phyloP scores from a whole-genome alignment of 495 filamentous ascomycete species.

The Hyaloscypha finlandica region DNA sequence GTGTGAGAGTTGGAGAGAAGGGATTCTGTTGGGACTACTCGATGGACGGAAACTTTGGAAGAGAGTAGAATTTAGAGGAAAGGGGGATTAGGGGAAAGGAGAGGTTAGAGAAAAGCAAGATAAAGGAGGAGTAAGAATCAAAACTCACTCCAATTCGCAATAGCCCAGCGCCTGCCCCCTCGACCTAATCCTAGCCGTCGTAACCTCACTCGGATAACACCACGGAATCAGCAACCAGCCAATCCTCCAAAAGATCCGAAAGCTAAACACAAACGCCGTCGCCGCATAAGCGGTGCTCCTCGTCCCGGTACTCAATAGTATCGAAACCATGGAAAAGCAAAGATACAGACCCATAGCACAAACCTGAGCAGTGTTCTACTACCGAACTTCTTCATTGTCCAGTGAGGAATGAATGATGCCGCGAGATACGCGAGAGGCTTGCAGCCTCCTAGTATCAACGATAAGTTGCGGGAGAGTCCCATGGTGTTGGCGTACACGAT shows the following conservation, averaged over 20 bases:
- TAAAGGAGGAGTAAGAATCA: not conserved
- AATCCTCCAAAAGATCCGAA: conserved; percentile 45
- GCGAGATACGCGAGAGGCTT: no score
- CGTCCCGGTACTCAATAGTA: conserved; percentile 42
- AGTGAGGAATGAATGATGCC: conserved; percentile 44
- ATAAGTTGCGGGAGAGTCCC: no score
- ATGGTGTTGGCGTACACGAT: no score
- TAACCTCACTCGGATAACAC: conserved; percentile 29
- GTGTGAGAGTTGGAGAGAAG: conserved; percentile 19
- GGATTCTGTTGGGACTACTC: no score
- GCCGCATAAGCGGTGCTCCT: conserved; percentile 40
- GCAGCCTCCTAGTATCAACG: no score
- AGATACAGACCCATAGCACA: conserved; percentile 46
- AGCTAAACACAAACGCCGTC: conserved; percentile 43
- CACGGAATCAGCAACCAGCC: conserved; percentile 44
- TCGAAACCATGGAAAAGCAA: conserved; percentile 37
- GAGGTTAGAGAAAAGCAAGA: not conserved
- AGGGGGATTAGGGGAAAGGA: not conserved
- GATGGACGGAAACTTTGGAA: not conserved
- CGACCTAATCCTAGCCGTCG: conserved; percentile 12
- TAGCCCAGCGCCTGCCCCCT: conserved; percentile 3
- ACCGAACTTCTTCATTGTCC: conserved; percentile 53
- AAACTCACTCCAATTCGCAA: conserved; percentile 3
- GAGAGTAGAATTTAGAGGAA: no score
- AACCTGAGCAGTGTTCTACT: conserved; percentile 51